Evolutionary conservation across 2,329 filamentous ascomycete species (phyloP).

Genomic region (Penicillium hordei): DNA sequence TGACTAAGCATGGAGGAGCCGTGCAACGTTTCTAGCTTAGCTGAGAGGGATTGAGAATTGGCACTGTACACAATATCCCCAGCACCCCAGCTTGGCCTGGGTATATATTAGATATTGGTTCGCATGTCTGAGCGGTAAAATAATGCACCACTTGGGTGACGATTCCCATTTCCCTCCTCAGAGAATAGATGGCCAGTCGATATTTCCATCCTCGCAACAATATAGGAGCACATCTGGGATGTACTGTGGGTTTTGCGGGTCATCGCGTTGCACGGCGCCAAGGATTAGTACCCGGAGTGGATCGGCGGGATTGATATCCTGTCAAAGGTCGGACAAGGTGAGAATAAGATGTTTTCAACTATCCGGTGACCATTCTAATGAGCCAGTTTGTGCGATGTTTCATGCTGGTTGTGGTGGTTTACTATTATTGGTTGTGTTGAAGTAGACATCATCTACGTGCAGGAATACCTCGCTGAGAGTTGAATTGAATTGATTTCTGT

Average conservation of each 20-base stretch:
- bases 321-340: constrained; percentile 8
- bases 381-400: neutral
- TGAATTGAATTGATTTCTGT: constrained; percentile 4
- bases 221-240: too few species aligned
- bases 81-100: too few species aligned
- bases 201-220: neutral
- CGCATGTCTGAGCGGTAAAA: neutral
- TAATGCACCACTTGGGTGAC: neutral
- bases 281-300: neutral
- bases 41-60: neutral
- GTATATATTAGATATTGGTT: neutral
- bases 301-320: constrained; percentile 9
- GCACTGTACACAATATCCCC: neutral
- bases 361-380: neutral
- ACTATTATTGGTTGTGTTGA: neutral
- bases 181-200: neutral
- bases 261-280: neutral
- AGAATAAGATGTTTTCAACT: neutral
- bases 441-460: neutral
- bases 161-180: too few species aligned
- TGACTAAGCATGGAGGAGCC: too few species aligned
- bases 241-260: neutral
- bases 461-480: neutral
- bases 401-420: neutral
- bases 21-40: neutral